Base-by-base conservation (phyloP, 495 filamentous ascomycete species). In the Ramalina peruviana region DNA sequence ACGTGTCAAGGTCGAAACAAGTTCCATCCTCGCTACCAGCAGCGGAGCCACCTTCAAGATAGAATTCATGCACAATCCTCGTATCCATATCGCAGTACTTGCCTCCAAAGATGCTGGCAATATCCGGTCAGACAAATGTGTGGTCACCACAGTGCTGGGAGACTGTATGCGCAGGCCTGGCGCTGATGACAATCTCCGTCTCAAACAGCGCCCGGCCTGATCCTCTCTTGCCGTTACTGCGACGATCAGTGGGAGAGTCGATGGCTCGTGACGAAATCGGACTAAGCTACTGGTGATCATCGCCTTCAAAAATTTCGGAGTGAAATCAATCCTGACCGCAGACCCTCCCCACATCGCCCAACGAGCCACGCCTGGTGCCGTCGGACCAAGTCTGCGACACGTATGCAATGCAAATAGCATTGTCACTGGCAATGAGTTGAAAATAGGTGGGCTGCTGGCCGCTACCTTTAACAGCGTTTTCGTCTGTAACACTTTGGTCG, bases 401-500 rank as follows among this genome's bases (percentile, higher is more conserved):
- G 15, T 55, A 42, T 10, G 53, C 53, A 6, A 55, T 47, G 23
- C 53, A 55, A 13, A 51, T 17, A 20, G 41, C 52, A 23, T 54
- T 26, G 5, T 7, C 43, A 13, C 21, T 30, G 11, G 51, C 46
- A 11, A 43, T 37, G 26, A 53, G 21, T 21, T 53, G 46, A 4
- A 54, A 11, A 23, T 36, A 45, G 13, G 51, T 54, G 11, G 51
- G 36, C 19, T 54, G 45, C 33, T 54, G 46, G 6, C 51, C 46
- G 3, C 40, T 41, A 11, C 16, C 40, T 23, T 16, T 11, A n/a
- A 6, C 21, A 2, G 16, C 21, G 17, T 41, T 11, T 1, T 33
- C 30, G 30, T 12, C 30, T 33, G 30, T 33, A 2, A 41, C 40
- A 23, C 40, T 23, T 41, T 15, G 40, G 40, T 41, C 15, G 21